phyloP scores from a whole-genome alignment of 1,284 basidiomycete genomes.

The Fomitopsis pinicola region DNA sequence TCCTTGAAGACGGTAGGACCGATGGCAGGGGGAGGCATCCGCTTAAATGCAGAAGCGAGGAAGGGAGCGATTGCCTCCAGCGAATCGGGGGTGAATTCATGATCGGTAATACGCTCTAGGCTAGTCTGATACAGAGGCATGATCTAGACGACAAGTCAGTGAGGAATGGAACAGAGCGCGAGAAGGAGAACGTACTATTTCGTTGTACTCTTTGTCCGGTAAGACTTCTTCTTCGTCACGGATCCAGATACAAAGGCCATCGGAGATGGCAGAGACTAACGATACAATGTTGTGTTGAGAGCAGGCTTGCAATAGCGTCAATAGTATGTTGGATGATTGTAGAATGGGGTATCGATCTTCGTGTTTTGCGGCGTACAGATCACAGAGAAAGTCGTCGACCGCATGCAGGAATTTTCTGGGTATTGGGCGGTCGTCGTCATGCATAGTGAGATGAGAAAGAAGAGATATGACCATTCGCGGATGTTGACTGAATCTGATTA shows the following conservation, averaged over 20 bases:
- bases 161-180: not conserved
- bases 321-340: conserved; percentile 26
- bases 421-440: not conserved
- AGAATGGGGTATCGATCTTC: conserved; percentile 17
- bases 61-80: conserved; percentile 38
- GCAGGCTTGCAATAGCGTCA: conserved; percentile 26
- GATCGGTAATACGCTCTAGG: conserved; percentile 32
- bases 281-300: conserved; percentile 23
- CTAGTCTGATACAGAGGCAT: conserved; percentile 40
- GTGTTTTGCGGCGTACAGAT: conserved; percentile 31
- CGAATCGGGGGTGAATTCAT: conserved; percentile 34
- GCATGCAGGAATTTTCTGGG: conserved; percentile 4
- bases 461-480: conserved; percentile 3
- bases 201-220: conserved; percentile 39
- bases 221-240: conserved; percentile 40
- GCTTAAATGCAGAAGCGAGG: conserved; percentile 44
- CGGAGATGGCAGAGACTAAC: conserved; percentile 32
- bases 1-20: conserved; percentile 43
- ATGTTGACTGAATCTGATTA: conserved; percentile 1
- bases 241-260: conserved; percentile 47
- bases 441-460: conserved; percentile 3
- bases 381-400: conserved; percentile 27
- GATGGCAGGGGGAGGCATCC: conserved; percentile 38
- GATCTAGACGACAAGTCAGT: conserved; percentile 30
- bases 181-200: conserved; percentile 35